Evolutionary conservation across 352 stramenopile species (phyloP).

Genomic region (Pythium dissotocum): DNA sequence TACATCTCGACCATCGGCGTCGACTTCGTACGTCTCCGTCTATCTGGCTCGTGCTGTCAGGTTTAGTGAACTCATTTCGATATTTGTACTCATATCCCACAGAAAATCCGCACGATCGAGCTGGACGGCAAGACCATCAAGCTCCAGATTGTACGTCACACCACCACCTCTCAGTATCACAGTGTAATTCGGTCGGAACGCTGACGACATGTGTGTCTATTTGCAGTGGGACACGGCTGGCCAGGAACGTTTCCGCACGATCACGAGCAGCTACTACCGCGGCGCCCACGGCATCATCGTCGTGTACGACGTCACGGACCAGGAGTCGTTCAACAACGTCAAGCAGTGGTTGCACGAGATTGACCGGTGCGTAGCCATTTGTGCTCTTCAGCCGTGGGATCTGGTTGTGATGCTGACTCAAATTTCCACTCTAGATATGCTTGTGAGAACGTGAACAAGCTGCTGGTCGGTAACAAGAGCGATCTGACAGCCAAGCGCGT

Average conservation of each 20-base stretch:
- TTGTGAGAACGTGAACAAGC: conserved; percentile 96
- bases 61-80: conserved; percentile 12
- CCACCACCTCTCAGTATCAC: conserved; percentile 7
- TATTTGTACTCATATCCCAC: neutral
- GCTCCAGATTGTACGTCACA: conserved; percentile 95
- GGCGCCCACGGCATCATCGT: conserved; percentile 99
- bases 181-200: too few species aligned
- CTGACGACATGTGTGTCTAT: neutral
- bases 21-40: conserved; percentile 95
- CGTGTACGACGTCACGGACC: conserved; percentile 99
- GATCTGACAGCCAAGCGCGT: conserved; percentile 94
- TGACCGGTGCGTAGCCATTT: conserved; percentile 57
- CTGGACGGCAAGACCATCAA: conserved; percentile 99
- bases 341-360: conserved; percentile 98
- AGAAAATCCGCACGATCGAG: conserved; percentile 99
- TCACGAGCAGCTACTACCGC: conserved; percentile 99
- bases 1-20: conserved; percentile 99
- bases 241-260: conserved; percentile 99
- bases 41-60: neutral
- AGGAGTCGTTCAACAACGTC: conserved; percentile 97
- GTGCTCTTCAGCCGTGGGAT: neutral
- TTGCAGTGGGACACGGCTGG: conserved; percentile 98
- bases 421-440: conserved; percentile 85
- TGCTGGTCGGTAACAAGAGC: conserved; percentile 98
- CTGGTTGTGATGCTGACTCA: neutral